phyloP scores from a whole-genome alignment of 768 basidiomycete species.

The Phaeotremella fagi region DNA sequence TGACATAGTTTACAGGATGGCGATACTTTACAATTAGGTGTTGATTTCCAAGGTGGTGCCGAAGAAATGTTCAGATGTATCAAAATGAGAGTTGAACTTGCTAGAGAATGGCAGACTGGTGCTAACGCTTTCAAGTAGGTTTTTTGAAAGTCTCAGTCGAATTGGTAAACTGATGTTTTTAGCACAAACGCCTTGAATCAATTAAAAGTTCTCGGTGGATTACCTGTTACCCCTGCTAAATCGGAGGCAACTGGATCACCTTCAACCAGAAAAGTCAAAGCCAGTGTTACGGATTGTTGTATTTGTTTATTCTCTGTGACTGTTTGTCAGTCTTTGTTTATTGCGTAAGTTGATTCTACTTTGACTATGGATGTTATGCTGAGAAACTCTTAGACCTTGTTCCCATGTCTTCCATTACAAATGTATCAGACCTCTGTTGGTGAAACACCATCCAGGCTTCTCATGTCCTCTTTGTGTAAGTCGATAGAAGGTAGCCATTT shows the following conservation, averaged over 20 bases:
- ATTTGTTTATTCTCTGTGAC: slow-evolving; percentile 89
- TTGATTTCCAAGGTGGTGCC: slow-evolving; percentile 94
- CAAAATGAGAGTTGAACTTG: slow-evolving; percentile 87
- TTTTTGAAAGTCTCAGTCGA: neutral
- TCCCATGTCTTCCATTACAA: slow-evolving; percentile 79
- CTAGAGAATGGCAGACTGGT: slow-evolving; percentile 81
- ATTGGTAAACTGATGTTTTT: neutral
- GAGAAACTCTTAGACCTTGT: slow-evolving; percentile 57
- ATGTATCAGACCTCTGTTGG: slow-evolving; percentile 85
- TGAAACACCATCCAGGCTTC: slow-evolving; percentile 86
- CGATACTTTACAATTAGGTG: slow-evolving; percentile 88
- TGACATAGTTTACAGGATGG: slow-evolving; percentile 57
- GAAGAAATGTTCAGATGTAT: slow-evolving; percentile 97
- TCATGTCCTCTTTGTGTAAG: slow-evolving; percentile 79
- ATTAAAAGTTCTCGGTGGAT: slow-evolving; percentile 54
- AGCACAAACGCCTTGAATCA: slow-evolving; percentile 67
- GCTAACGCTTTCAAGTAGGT: slow-evolving; percentile 88
- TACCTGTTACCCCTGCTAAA: slow-evolving; percentile 5
- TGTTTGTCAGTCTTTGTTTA: slow-evolving; percentile 92
- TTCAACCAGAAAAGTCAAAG: slow-evolving; percentile 39
- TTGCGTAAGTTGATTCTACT: slow-evolving; percentile 54
- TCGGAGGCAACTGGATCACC: slow-evolving; percentile 10
- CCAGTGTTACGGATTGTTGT: slow-evolving; percentile 67
- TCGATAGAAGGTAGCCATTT: neutral
- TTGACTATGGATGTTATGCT: neutral